phyloP scores from a whole-genome alignment of 768 basidiomycete genomes.

The Pisolithus orientalis region DNA sequence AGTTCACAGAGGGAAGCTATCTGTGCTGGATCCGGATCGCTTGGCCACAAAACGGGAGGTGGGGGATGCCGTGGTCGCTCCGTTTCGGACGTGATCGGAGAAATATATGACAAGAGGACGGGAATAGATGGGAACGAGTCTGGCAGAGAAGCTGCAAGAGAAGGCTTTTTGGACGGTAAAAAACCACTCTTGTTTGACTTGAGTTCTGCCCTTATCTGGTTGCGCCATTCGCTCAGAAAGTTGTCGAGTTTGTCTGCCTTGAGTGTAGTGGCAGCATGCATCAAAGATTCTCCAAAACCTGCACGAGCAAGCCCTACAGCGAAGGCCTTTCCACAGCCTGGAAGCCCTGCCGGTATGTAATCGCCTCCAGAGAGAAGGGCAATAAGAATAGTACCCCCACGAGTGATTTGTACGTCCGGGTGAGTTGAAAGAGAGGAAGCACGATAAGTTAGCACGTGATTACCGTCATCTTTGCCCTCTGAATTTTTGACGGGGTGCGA shows the following conservation, averaged over 20 bases:
- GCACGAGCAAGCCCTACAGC: constrained; percentile 76
- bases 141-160: constrained; percentile 59
- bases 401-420: constrained; percentile 44
- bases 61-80: constrained; percentile 23
- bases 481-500: constrained; percentile 57
- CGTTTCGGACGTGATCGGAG: constrained; percentile 69
- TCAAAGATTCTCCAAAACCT: constrained; percentile 70
- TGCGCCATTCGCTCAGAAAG: constrained; percentile 61
- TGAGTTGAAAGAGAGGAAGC: constrained; percentile 37
- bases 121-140: constrained; percentile 67
- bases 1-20: constrained; percentile 79
- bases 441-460: constrained; percentile 46
- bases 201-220: constrained; percentile 55
- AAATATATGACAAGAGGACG: constrained; percentile 70
- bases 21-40: constrained; percentile 62
- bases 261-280: constrained; percentile 50
- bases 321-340: constrained; percentile 62
- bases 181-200: constrained; percentile 60
- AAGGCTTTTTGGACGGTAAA: constrained; percentile 56
- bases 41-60: constrained; percentile 37
- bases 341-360: constrained; percentile 69
- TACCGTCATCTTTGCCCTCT: constrained; percentile 67
- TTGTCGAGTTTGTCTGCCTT: constrained; percentile 36
- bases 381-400: constrained; percentile 71
- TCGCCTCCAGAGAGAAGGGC: constrained; percentile 88